Base-by-base conservation (phyloP, 164 flowering plant genomes). In the Hamamelis virginiana region DNA sequence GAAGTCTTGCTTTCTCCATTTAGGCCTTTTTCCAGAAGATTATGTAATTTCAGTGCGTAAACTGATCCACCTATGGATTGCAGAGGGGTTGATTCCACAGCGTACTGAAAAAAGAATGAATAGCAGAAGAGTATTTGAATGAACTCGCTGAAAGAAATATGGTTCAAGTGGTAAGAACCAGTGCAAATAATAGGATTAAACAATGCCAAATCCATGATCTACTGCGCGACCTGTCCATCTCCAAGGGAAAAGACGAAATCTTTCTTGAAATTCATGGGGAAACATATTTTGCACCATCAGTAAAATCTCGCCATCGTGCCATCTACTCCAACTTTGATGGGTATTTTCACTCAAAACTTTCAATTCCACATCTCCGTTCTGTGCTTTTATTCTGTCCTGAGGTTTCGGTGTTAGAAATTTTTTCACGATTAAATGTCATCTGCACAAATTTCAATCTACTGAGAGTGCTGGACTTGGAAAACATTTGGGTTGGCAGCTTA, bases 1-100 rank as follows among this genome's bases (percentile, higher is more conserved):
- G 60, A 80, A 78, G 57, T 45, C 69, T 0, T 80, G 79, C 33
- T 80, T 76, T 60, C 65, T 80, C 3, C 70, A 78, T 66, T 41
- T 80, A 5, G 67, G 74, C 27, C 46, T 66, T 23, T 79, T 75
- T 16, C 86, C 79, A 0, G 78, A 75, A 66, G 83, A 69, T 38
- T 50, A 3, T 27, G 47, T 25, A 27, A 78, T 83, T 33, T 48
- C 67, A 1, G 57, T 66, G 5, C 62, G 70, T 23, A 78, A 76
- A 48, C 23, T 80, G 12, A 16, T 74, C 3, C 45, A 69, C 3
- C 19, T 78, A 27, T 82, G 81, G 85, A 64, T 72, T 45, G 83
- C 78, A 3, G 80, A 78, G 57, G 78, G 81, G 0, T 59, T 82
- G 21, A 23, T 76, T 9, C 65, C 70, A 1, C 33, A 59, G 8